A percentile compares a stretch with the other conserved stretches of the same genome.
These are phyloP conservation scores for Amphibolis antarctica DNA, from an alignment of 106 monocot species.

Conservation along the genomic window DNA sequence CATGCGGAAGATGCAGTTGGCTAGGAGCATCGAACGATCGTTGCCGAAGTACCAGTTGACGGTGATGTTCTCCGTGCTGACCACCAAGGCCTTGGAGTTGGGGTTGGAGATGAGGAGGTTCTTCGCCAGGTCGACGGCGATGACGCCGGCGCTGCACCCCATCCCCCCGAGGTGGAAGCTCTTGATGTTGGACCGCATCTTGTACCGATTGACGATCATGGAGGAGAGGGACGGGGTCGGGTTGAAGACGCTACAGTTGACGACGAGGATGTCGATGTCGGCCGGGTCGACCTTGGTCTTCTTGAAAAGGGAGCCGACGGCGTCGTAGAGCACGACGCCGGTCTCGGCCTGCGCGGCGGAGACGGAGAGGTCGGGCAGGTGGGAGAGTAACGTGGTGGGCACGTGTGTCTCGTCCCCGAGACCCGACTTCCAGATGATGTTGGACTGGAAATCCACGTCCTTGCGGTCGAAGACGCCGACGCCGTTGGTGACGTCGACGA, in stretches of 20 bases:
- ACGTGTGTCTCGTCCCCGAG: conserved; percentile 68
- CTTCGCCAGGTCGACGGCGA: conserved; percentile 68
- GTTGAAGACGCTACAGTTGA: conserved; percentile 82
- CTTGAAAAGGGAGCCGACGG: conserved; percentile 42
- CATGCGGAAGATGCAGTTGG: conserved; percentile 87
- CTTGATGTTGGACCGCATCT: conserved; percentile 58
- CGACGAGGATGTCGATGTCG: conserved; percentile 46
- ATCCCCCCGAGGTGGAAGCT: conserved; percentile 81
- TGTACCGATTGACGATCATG: conserved; percentile 71
- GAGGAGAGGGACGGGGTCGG: conserved; percentile 64
- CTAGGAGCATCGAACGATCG: conserved; percentile 78
- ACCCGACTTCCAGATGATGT: conserved; percentile 40
- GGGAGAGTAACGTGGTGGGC: conserved; percentile 30
- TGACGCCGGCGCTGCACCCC: conserved; percentile 90
- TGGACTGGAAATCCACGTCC: conserved; percentile 41
- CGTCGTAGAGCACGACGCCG: conserved; percentile 37
- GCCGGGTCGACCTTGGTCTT: conserved; percentile 46
- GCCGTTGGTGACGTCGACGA: conserved; percentile 44
- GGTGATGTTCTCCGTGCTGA: conserved; percentile 82
- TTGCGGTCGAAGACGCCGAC: conserved; percentile 39
- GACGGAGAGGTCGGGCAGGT: conserved; percentile 50
- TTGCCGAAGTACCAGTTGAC: conserved; percentile 93
- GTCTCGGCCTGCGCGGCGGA: conserved; percentile 44
- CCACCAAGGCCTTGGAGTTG: conserved; percentile 48
- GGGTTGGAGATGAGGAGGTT: conserved; percentile 54